Evolutionary conservation across 2,329 filamentous ascomycete species (phyloP).

Genomic region (Ophiostoma quercus): DNA sequence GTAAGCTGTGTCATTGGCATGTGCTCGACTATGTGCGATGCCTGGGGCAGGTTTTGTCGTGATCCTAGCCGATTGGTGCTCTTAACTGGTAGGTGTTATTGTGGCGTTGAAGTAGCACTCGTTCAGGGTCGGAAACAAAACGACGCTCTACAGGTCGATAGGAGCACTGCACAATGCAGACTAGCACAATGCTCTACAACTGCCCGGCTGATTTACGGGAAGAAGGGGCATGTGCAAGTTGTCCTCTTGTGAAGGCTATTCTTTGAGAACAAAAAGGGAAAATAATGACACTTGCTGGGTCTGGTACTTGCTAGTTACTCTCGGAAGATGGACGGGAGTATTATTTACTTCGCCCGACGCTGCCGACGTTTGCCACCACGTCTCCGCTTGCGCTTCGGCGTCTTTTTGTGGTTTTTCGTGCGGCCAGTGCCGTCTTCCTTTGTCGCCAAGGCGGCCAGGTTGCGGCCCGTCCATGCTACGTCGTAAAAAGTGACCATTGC

Average conservation of each 20-base stretch:
- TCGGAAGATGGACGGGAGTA: too few species aligned
- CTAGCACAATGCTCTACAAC: neutral
- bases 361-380: neutral
- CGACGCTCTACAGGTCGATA: neutral
- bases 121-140: neutral
- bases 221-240: slow-evolving; percentile 5
- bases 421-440: neutral
- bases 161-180: slow-evolving; percentile 10
- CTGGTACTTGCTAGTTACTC: too few species aligned
- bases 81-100: neutral
- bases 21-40: neutral
- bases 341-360: neutral
- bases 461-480: slow-evolving; percentile 40
- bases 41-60: neutral
- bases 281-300: too few species aligned
- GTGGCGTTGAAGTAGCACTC: neutral
- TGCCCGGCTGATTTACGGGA: neutral
- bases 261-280: neutral
- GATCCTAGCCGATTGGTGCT: neutral
- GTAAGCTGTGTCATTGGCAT: neutral
- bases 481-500: slow-evolving; percentile 50
- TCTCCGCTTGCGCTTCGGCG: neutral
- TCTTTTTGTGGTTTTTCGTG: neutral
- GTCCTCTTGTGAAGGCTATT: neutral
- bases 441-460: slow-evolving; percentile 31